Conservation (phyloP, 768 basidiomycete genomes). For the Cystoderma amianthinum region DNA sequence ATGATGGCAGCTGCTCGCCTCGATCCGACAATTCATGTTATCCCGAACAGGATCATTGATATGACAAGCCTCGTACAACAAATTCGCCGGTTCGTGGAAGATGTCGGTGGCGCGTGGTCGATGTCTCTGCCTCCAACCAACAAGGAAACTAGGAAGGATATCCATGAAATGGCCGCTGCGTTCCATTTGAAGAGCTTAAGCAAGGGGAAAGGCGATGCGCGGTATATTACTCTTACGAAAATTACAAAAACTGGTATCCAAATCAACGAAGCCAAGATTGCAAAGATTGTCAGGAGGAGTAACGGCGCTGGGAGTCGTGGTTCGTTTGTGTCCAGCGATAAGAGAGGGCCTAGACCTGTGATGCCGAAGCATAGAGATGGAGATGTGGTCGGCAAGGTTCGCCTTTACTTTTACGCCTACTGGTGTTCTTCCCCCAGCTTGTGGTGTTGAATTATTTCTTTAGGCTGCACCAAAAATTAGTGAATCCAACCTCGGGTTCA, state of each 20-base stretch:
- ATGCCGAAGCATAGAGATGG: constrained; percentile 66
- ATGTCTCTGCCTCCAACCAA: constrained; percentile 77
- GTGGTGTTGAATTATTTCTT: no score
- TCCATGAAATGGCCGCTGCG: constrained; percentile 76
- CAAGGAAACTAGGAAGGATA: constrained; percentile 59
- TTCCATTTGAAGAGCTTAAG: constrained; percentile 78
- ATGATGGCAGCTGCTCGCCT: constrained; percentile 49
- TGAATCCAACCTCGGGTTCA: constrained; percentile 78
- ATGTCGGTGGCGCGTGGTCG: constrained; percentile 39
- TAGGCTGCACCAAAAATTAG: constrained; percentile 80
- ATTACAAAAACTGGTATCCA: constrained; percentile 49
- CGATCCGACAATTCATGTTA: constrained; percentile 34
- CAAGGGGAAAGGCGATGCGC: constrained; percentile 55
- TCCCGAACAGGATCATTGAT: constrained; percentile 53
- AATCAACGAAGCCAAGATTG: constrained; percentile 58
- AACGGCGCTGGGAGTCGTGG: constrained; percentile 24
- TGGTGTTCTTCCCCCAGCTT: no score
- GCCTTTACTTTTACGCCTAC: constrained; percentile 13
- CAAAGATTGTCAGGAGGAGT: constrained; percentile 29
- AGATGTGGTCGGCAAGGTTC: constrained; percentile 78
- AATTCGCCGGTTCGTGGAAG: constrained; percentile 61
- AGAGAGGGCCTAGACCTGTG: constrained; percentile 11
- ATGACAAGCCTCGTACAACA: constrained; percentile 61
- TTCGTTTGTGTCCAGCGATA: constrained; percentile 26
- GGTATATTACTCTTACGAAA: constrained; percentile 77